Conservation (phyloP, 1,284 basidiomycete genomes). For the Fomitopsis palustris region DNA sequence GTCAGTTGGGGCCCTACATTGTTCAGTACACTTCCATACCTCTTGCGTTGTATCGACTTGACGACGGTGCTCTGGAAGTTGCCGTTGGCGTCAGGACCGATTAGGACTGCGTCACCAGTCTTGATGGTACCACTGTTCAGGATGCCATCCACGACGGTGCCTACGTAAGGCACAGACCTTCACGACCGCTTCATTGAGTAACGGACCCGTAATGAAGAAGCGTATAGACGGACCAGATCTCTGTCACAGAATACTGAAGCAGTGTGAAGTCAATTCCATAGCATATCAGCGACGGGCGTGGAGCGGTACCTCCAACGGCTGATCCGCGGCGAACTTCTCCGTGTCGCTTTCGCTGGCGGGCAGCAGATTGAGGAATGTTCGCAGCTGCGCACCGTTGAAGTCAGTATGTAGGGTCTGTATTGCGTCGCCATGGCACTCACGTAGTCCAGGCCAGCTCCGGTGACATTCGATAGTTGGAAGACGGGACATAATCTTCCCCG, state of each 20-base stretch:
- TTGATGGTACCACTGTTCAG: slow-evolving; percentile 76
- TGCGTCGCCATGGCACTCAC: slow-evolving; percentile 34
- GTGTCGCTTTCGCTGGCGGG: slow-evolving; percentile 81
- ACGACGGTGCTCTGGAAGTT: slow-evolving; percentile 81
- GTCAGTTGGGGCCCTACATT: not conserved
- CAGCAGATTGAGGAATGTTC: slow-evolving; percentile 83
- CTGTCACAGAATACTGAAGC: slow-evolving; percentile 72
- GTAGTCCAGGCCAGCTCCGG: slow-evolving; percentile 84
- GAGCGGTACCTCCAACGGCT: slow-evolving; percentile 77
- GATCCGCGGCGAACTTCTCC: slow-evolving; percentile 80
- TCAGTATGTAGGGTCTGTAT: not conserved
- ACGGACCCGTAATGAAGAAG: slow-evolving; percentile 30
- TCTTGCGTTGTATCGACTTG: slow-evolving; percentile 93
- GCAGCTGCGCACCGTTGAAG: slow-evolving; percentile 42
- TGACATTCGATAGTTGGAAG: slow-evolving; percentile 94
- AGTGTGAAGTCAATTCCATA: not conserved
- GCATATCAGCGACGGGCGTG: not conserved
- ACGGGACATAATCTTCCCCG: slow-evolving; percentile 79
- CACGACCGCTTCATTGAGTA: not conserved
- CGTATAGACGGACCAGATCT: slow-evolving; percentile 56
- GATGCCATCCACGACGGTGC: slow-evolving; percentile 94
- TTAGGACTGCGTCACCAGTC: slow-evolving; percentile 76
- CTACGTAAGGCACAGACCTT: slow-evolving; percentile 89
- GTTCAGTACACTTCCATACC: slow-evolving; percentile 41
- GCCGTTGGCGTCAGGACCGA: slow-evolving; percentile 94